Percentiles rank a stretch among this genome's conserved stretches.
phyloP scores from a whole-genome alignment of 106 monocot genomes.

The Ottelia alismoides region DNA sequence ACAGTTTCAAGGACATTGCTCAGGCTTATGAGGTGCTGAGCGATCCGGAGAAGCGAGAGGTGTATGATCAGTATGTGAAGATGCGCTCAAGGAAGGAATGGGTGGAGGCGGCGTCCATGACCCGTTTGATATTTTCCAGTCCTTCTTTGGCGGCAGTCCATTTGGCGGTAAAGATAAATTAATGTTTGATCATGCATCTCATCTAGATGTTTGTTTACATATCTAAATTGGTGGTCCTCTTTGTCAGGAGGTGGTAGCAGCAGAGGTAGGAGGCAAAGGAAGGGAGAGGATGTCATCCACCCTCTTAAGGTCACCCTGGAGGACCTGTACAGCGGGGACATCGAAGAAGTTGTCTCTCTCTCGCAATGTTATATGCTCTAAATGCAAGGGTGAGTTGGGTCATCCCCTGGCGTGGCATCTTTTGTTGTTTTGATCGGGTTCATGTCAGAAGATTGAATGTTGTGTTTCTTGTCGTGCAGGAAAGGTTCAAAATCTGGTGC shows the following conservation, averaged over 20 bases:
- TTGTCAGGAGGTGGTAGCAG: constrained; percentile 56
- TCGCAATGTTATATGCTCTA: constrained; percentile 58
- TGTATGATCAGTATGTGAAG: constrained; percentile 17
- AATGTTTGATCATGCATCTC: background rate
- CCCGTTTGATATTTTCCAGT: constrained; percentile 12
- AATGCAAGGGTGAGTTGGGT: constrained; percentile 54
- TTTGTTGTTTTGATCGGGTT: background rate
- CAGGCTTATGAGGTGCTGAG: constrained; percentile 75
- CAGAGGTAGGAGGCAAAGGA: constrained; percentile 61
- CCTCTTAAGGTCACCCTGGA: constrained; percentile 65
- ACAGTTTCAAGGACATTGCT: constrained; percentile 74
- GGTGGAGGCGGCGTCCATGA: no score
- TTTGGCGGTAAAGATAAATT: constrained; percentile 7
- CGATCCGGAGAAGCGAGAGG: no score
- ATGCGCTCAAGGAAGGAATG: constrained; percentile 19
- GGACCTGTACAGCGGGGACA: constrained; percentile 65
- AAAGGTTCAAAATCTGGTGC: constrained; percentile 78
- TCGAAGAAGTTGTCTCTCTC: constrained; percentile 74
- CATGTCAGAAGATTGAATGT: no score
- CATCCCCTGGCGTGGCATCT: background rate
- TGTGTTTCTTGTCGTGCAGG: no score
- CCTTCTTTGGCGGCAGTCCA: constrained; percentile 9
- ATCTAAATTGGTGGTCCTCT: no score
- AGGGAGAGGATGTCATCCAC: constrained; percentile 76
- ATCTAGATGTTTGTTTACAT: no score